Evolutionary conservation across 2,329 filamentous ascomycete species (phyloP).

Genomic region (Apiospora arundinis): DNA sequence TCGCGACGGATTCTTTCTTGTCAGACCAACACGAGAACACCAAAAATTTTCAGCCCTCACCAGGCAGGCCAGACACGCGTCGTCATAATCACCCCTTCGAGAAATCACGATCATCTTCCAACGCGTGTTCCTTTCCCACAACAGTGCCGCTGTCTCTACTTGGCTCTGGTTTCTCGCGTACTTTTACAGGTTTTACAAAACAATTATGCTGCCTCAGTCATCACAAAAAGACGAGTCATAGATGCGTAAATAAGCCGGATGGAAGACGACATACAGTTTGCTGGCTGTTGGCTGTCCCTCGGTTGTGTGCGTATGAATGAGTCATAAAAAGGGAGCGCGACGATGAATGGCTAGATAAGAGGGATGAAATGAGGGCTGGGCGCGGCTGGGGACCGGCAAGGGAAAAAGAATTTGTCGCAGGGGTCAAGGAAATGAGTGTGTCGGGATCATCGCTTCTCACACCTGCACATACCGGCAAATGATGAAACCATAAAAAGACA

Average conservation of each 20-base stretch:
- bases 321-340: slow-evolving; percentile 21
- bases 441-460: slow-evolving; percentile 21
- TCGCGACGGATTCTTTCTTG: slow-evolving; percentile 29
- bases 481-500: slow-evolving; percentile 26
- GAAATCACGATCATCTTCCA: slow-evolving; percentile 15
- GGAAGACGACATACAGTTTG: slow-evolving; percentile 10
- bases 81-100: slow-evolving; percentile 12
- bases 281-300: not conserved
- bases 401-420: slow-evolving; percentile 21
- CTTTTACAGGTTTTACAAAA: not conserved
- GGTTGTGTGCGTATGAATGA: slow-evolving; percentile 17
- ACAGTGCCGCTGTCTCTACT: not conserved
- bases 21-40: slow-evolving; percentile 21
- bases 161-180: not conserved
- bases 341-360: slow-evolving; percentile 17
- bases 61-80: slow-evolving; percentile 17
- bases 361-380: slow-evolving; percentile 23
- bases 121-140: not conserved
- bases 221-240: not conserved
- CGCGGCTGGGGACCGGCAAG: slow-evolving; percentile 26
- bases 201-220: not conserved
- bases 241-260: slow-evolving; percentile 1
- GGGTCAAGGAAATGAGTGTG: slow-evolving; percentile 27
- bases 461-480: slow-evolving; percentile 25
- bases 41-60: slow-evolving; percentile 5